These are phyloP conservation scores for Nicotiana rustica DNA, from an alignment of 305 asterid genomes.

Conservation along the genomic window DNA sequence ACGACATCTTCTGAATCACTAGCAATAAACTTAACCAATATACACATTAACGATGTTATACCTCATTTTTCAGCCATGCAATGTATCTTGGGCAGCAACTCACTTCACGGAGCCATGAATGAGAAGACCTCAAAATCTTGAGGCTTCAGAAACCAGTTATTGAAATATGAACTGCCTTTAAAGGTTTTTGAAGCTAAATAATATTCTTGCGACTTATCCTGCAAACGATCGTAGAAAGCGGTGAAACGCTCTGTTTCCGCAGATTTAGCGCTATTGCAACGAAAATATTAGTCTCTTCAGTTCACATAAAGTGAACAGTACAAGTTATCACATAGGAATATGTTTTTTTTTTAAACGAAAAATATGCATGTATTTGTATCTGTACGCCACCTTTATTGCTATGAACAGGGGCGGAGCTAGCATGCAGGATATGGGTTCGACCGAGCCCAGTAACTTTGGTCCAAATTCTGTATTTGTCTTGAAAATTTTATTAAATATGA, in stretches of 20 bases:
- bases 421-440: no score
- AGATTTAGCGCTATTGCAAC: neutral
- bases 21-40: neutral
- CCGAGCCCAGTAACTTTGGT: no score
- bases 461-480: no score
- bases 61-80: neutral
- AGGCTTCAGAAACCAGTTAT: constrained; percentile 80
- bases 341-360: neutral
- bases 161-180: constrained; percentile 68
- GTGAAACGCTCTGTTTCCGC: constrained; percentile 13
- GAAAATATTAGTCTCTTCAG: neutral
- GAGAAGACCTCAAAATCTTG: constrained; percentile 65
- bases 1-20: neutral
- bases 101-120: constrained; percentile 35
- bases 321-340: constrained; percentile 1
- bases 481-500: no score
- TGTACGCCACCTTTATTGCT: neutral
- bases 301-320: neutral
- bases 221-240: constrained; percentile 40
- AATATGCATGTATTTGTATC: neutral
- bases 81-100: constrained; percentile 24
- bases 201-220: constrained; percentile 70
- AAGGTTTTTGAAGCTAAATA: constrained; percentile 64
- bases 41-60: neutral
- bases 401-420: neutral